A percentile compares a stretch with the other conserved stretches of the same genome.
Conservation (phyloP, 208 protist species). For the Strigomonas culicis region DNA sequence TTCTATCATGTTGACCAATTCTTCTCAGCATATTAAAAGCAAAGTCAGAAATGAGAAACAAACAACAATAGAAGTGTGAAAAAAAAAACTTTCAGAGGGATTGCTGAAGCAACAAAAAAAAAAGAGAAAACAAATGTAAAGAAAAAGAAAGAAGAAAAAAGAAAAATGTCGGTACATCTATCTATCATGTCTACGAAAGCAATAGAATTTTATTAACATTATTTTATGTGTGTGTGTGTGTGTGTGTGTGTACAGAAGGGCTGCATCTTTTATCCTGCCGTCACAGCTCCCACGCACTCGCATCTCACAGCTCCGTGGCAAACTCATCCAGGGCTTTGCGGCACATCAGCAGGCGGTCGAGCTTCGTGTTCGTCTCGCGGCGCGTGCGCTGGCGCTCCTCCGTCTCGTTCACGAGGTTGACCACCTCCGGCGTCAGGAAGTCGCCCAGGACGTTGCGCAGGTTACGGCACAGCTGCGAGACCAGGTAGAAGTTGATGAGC, state of each 20-base stretch:
- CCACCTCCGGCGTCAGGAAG: constrained; percentile 2
- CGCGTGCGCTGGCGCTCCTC: constrained; percentile 1
- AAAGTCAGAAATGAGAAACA: not conserved
- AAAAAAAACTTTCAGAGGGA: constrained; percentile 4
- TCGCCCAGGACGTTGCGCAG: constrained; percentile 7
- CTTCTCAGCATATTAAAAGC: no score
- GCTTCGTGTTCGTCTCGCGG: constrained; percentile 2
- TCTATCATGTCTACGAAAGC: not conserved
- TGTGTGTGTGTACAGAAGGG: constrained; percentile 11
- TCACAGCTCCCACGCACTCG: no score
- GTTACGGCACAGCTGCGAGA: constrained; percentile 3
- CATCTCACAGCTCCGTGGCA: constrained; percentile 7
- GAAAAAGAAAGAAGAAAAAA: constrained; percentile 1
- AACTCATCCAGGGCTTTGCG: constrained; percentile 9
- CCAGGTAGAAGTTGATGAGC: constrained; percentile 12
- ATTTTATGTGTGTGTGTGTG: not conserved
- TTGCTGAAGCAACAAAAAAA: not conserved
- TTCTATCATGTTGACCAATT: no score
- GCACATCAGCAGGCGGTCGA: constrained; percentile 9
- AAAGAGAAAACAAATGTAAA: not conserved
- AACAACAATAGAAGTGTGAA: not conserved
- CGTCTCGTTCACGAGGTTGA: constrained; percentile 6
- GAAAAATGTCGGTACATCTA: constrained; percentile 1
- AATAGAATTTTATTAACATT: not conserved
- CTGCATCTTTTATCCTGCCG: no score